Base-by-base conservation (phyloP, 768 basidiomycete species). In the Lepiota venenata region DNA sequence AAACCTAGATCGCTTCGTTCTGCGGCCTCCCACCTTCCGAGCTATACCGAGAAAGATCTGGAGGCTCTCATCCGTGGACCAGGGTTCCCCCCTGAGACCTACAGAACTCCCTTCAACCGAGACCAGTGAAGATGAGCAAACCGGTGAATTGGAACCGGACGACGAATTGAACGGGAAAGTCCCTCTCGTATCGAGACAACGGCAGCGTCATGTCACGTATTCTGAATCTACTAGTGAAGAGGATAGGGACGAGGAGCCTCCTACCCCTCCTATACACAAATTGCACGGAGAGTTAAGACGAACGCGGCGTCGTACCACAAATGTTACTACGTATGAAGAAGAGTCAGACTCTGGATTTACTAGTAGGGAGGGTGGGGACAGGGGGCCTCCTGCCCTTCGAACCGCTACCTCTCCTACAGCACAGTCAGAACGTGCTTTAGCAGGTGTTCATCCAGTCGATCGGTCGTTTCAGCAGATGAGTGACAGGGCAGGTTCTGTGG, bases 71-170 rank as follows among this genome's bases (percentile, higher is more conserved):
- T 77, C 25, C 70, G 69, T 54, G 75, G 75, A 16, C 74, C 73
- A n/a, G 65, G 58, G 12, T 32, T n/a, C 64, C 15, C 59, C 67
- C 5, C 46, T 65, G 9, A 63, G 66, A 2, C 66, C 62, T 35
- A 66, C 68, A 10, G 68, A 77, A 39, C 67, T 76, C 15, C 65
- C 69, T 8, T 70, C 72, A 11, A 71, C 71, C 52, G 76, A 75
- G 44, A 72, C 69, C 14, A 71, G 72, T 36, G 70, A 72, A 14
- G 71, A 75, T 18, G 77, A 76, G 22, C 74, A 76, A 18, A 69
- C 73, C 25, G 65, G 72, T 27, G 69, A 64, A 48, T 58, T 62
- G 60, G 61, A 67, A 50, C 72, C 65, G 56, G 72, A 75, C 57
- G 65, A 75, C 29, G 62, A 69, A 58, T 60, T 64, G 60, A 67